phyloP scores from a whole-genome alignment of 2,329 filamentous ascomycete species.

The Claviceps sorghi region DNA sequence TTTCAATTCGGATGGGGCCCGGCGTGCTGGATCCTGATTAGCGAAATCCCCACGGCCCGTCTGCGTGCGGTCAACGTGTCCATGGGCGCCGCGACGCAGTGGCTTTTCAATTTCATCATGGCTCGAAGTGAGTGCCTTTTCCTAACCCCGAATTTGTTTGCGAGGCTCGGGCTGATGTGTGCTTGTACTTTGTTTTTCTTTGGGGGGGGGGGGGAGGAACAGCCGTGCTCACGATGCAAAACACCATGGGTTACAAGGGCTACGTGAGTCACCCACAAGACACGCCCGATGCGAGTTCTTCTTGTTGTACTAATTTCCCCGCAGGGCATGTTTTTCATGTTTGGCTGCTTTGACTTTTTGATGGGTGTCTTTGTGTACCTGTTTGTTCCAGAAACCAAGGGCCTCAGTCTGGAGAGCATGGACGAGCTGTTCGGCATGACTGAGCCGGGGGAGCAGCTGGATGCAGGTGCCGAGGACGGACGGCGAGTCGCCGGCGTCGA shows the following conservation, averaged over 20 bases:
- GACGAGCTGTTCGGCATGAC: constrained; percentile 51
- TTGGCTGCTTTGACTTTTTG: constrained; percentile 47
- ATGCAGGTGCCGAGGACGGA: constrained; percentile 17
- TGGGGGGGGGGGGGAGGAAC: too few relatives aligned
- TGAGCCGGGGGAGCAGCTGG: constrained; percentile 21
- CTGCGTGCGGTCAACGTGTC: constrained; percentile 54
- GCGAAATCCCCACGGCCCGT: constrained; percentile 53
- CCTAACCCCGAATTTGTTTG: too few relatives aligned
- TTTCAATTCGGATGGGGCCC: constrained; percentile 61
- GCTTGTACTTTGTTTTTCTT: neutral
- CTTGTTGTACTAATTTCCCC: neutral
- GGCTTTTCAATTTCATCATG: constrained; percentile 63
- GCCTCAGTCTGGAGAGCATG: constrained; percentile 47
- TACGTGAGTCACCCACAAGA: constrained; percentile 20
- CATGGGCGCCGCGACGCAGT: constrained; percentile 53
- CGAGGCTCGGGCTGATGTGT: neutral
- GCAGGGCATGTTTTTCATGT: constrained; percentile 53
- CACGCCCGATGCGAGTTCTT: neutral
- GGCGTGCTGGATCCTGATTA: constrained; percentile 57
- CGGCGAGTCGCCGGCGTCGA: constrained; percentile 13
- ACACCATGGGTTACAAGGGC: constrained; percentile 29
- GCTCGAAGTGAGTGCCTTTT: constrained; percentile 35
- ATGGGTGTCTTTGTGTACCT: constrained; percentile 55
- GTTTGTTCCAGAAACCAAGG: constrained; percentile 59
- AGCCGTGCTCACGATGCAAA: constrained; percentile 52